A percentile compares a stretch with the other conserved stretches of the same genome.
Conservation (phyloP, 2,329 filamentous ascomycete species). For the Colletotrichum orbiculare region DNA sequence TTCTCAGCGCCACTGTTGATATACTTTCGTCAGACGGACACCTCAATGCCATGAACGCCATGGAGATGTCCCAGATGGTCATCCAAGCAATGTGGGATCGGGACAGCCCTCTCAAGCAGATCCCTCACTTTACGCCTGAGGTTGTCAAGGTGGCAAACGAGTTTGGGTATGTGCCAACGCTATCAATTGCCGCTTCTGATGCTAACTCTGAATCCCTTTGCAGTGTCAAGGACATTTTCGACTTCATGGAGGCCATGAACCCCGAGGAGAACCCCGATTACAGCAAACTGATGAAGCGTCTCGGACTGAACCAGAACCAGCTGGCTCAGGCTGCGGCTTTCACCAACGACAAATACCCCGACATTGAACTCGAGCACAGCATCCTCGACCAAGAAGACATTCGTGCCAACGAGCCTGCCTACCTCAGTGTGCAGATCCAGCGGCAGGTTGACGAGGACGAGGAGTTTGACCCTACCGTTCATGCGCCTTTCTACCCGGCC, state of each 20-base stretch:
- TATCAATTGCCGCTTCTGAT: constrained; percentile 13
- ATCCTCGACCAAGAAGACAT: constrained; percentile 85
- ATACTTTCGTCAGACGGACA: constrained; percentile 96
- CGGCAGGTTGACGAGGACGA: constrained; percentile 81
- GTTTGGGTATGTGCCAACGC: constrained; percentile 69
- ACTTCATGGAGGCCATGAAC: constrained; percentile 99
- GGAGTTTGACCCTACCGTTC: constrained; percentile 82
- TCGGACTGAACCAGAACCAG: constrained; percentile 84
- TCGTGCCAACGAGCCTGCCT: constrained; percentile 81
- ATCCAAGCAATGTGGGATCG: constrained; percentile 99
- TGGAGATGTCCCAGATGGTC: constrained; percentile 99
- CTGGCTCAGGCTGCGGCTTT: constrained; percentile 91
- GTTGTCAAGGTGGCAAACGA: constrained; percentile 85
- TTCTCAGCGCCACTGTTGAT: constrained; percentile 93
- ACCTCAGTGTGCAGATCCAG: constrained; percentile 85
- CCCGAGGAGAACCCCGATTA: constrained; percentile 91
- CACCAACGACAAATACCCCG: constrained; percentile 96
- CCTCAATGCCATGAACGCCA: constrained; percentile 96
- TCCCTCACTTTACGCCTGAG: constrained; percentile 90
- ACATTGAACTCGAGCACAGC: constrained; percentile 90
- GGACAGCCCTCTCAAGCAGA: constrained; percentile 96
- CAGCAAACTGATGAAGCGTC: constrained; percentile 77
- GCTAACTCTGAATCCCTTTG: constrained; percentile 45
- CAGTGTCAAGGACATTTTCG: constrained; percentile 92
- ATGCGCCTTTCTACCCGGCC: constrained; percentile 92